These are phyloP conservation scores for Sindora glabra DNA, from an alignment of 306 rosid species.

Conservation along the genomic window DNA sequence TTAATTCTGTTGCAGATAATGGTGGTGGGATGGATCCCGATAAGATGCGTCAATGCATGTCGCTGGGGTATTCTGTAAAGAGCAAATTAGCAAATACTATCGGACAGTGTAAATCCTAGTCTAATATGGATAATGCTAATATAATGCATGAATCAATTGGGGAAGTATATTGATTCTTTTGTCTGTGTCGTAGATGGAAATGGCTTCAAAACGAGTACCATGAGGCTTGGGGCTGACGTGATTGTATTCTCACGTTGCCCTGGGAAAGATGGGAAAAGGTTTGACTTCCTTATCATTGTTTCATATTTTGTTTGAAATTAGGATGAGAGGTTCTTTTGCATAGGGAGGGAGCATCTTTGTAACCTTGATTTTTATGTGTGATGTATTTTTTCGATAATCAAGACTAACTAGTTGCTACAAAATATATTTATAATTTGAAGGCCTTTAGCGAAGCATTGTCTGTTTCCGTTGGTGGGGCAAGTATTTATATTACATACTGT, in stretches of 20 bases:
- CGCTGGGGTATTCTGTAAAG: constrained; percentile 83
- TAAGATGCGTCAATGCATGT: constrained; percentile 98
- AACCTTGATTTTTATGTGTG: background rate
- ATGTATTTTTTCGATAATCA: background rate
- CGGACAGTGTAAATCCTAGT: constrained; percentile 60
- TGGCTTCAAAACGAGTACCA: constrained; percentile 96
- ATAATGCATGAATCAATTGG: background rate
- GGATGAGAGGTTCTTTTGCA: constrained; percentile 7
- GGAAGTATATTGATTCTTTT: constrained; percentile 20
- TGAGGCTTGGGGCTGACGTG: constrained; percentile 99
- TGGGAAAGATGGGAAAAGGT: constrained; percentile 72
- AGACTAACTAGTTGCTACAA: background rate
- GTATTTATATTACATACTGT: background rate
- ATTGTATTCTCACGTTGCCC: constrained; percentile 78
- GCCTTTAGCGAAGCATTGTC: background rate
- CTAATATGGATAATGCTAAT: background rate
- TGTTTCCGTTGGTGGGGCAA: background rate
- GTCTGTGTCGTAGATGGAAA: constrained; percentile 72
- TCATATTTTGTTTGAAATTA: constrained; percentile 4
- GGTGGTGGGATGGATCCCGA: constrained; percentile 99
- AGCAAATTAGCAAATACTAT: constrained; percentile 87
- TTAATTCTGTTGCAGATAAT: constrained; percentile 61
- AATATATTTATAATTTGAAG: background rate
- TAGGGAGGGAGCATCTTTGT: background rate
- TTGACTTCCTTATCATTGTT: constrained; percentile 12